phyloP scores from a whole-genome alignment of 2,329 filamentous ascomycete genomes.

The Ophiostoma ulmi region DNA sequence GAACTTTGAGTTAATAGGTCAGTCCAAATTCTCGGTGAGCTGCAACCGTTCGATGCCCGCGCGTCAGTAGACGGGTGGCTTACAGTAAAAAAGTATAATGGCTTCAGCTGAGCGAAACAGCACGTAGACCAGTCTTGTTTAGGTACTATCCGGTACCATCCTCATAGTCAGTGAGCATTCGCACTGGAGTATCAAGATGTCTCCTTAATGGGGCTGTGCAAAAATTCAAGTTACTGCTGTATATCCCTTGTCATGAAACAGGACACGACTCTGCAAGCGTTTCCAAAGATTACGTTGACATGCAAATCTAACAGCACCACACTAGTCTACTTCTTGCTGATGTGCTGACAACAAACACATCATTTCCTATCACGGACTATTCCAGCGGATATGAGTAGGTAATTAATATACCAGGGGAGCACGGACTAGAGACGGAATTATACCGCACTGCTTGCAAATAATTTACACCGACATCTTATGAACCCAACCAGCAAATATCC shows the following conservation, averaged over 20 bases:
- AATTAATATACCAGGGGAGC: too few species aligned
- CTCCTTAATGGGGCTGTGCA: not conserved
- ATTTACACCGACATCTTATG: too few species aligned
- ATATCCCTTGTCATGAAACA: not conserved
- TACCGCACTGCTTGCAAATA: not conserved
- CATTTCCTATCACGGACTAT: not conserved
- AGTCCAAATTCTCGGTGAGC: not conserved
- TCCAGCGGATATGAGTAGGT: not conserved
- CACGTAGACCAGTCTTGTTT: not conserved
- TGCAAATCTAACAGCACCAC: not conserved
- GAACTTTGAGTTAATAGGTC: not conserved
- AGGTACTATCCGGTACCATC: not conserved
- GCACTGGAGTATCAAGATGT: not conserved
- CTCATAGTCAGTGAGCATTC: not conserved
- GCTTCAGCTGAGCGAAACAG: not conserved
- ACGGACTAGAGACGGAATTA: not conserved
- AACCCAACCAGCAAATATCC: too few species aligned
- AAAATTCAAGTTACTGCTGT: not conserved
- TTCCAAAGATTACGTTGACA: not conserved
- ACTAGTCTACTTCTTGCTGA: not conserved
- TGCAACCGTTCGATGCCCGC: not conserved
- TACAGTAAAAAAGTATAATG: not conserved
- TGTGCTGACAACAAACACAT: not conserved
- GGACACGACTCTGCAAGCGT: not conserved
- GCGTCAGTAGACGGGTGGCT: not conserved